A percentile compares a stretch with the other conserved stretches of the same genome.
Conservation (phyloP, 345 rosid species). For the Acer negundo region DNA sequence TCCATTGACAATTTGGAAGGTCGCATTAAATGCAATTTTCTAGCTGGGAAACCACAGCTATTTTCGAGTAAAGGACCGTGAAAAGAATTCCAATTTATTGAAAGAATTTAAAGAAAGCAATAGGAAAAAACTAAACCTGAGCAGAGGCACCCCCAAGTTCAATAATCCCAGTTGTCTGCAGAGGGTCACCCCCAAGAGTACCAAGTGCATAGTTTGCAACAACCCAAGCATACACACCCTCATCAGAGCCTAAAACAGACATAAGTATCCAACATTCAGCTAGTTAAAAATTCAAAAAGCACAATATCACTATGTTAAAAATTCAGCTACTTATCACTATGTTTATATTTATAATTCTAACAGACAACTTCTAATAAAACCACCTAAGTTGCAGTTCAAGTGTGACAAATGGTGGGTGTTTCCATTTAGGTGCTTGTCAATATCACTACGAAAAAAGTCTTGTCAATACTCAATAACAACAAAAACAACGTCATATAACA, state of each 20-base stretch:
- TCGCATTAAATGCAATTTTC: not conserved
- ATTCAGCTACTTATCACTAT: not conserved
- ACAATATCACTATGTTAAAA: not conserved
- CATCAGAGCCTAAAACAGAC: conserved; percentile 76
- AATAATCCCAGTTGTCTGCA: conserved; percentile 75
- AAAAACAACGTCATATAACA: not conserved
- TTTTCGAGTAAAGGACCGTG: not conserved
- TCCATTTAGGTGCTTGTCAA: too few species aligned
- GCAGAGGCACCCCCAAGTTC: conserved; percentile 99
- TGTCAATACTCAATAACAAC: not conserved
- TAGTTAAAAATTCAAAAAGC: not conserved
- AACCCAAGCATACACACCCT: conserved; percentile 94
- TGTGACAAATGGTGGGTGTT: too few species aligned
- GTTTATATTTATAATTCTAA: not conserved
- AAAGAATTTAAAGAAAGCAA: not conserved
- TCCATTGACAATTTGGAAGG: not conserved
- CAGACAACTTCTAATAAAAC: too few species aligned
- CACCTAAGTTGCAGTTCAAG: too few species aligned
- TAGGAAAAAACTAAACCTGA: conserved; percentile 57
- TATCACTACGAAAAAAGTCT: not conserved
- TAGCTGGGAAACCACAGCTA: not conserved
- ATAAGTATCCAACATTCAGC: conserved; percentile 20
- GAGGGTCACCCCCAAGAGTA: conserved; percentile 78
- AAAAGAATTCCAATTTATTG: not conserved
- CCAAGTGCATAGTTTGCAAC: conserved; percentile 84